Evolutionary conservation across 805 yeast genomes (phyloP), one percentile per base, ranked within the genome.

Genomic region (Metschnikowia borealis): DNA sequence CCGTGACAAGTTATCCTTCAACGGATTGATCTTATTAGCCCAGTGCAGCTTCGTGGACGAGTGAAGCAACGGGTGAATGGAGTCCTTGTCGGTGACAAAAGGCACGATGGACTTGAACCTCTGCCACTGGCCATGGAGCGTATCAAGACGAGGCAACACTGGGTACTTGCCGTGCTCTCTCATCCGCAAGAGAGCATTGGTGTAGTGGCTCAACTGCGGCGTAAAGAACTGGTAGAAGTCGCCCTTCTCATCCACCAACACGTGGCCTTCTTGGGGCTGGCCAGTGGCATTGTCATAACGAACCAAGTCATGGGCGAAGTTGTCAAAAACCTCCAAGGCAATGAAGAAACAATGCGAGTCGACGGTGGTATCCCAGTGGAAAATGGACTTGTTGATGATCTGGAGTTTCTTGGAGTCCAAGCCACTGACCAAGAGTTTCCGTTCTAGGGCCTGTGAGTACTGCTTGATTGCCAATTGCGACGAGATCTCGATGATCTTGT

Each of bases 321-420:
- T 89, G 65, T 89, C 96, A 64, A 89, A 81, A 6, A 89, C 94
- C 61, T 89, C 96, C 49, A 87, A 67, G 0, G 92, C 95, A 44
- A 89, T 73, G 55, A 89, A 83, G 61, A 81, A 88, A 56, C 94
- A 86, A 1, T 88, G 89, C 38, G 83, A 83, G 5, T 69, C 65
- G 5, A 83, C 84, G 2, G 65, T 62, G 26, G 73, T 70, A 44
- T 79, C 71, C 96, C 96, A 89, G 20, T 84, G 84, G 56, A 89
- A 80, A 5, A 89, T 83, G 32, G 94, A 87, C 61, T 83, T 77
- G 67, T 88, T 87, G 62, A 85, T 80, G 52, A 89, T 75, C 54
- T 78, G 79, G 21, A 87, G 80, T 57, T 81, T 83, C 39, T 68
- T 71, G 5, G 70, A 62, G 61, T 86, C 92, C 38, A 81, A 75